phyloP scores from a whole-genome alignment of 78 protist species.

The Protostelium mycophagum region DNA sequence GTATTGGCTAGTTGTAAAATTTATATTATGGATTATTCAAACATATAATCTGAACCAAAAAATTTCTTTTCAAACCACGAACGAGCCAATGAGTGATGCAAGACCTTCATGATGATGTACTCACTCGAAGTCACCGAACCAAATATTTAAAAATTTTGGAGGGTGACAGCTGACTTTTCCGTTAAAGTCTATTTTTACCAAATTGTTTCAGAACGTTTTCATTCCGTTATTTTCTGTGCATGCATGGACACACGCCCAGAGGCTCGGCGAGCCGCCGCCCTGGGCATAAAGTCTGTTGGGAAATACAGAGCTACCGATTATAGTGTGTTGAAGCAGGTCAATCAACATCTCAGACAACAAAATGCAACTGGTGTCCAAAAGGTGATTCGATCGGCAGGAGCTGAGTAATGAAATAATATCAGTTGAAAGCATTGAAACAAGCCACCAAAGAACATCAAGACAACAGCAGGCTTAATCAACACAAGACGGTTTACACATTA shows the following conservation, averaged over 20 bases:
- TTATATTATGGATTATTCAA: too few relatives aligned
- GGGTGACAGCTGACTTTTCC: too few relatives aligned
- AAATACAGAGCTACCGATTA: neutral
- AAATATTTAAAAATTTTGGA: too few relatives aligned
- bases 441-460: neutral
- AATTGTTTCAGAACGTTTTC: neutral
- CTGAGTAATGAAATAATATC: neutral
- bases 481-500: neutral
- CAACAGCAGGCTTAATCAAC: neutral
- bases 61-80: too few relatives aligned
- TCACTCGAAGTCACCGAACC: too few relatives aligned
- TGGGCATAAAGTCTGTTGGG: neutral
- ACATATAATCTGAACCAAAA: too few relatives aligned
- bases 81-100: too few relatives aligned
- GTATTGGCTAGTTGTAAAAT: too few relatives aligned
- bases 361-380: neutral
- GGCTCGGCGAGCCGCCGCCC: neutral
- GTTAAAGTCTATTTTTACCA: neutral
- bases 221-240: too few relatives aligned
- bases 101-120: too few relatives aligned
- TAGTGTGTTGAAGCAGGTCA: neutral
- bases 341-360: neutral
- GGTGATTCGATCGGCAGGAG: neutral
- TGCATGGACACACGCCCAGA: neutral
- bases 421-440: neutral